A percentile compares a stretch with the other conserved stretches of the same genome.
These are phyloP conservation scores for Aspergillus carbonarius DNA, from an alignment of 2,329 filamentous ascomycete genomes.

Conservation along the genomic window DNA sequence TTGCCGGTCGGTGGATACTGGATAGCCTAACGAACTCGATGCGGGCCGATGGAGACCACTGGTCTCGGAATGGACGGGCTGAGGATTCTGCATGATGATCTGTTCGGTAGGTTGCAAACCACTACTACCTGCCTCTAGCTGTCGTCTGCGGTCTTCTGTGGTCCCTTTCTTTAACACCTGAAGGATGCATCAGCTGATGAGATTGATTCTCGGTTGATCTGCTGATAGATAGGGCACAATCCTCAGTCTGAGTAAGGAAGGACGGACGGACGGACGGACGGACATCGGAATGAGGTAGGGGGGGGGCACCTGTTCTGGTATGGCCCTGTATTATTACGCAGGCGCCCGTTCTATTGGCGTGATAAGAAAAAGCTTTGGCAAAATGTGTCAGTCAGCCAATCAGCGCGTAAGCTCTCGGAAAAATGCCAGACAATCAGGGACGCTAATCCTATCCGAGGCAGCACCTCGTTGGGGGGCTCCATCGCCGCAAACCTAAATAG, in stretches of 20 bases:
- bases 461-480: no score
- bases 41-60: not conserved
- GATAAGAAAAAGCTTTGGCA: not conserved
- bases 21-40: not conserved
- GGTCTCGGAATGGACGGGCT: not conserved
- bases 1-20: not conserved
- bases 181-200: not conserved
- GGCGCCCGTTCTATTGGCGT: not conserved
- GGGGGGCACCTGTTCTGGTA: no score
- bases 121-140: no score
- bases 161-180: not conserved
- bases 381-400: not conserved
- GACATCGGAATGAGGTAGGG: no score
- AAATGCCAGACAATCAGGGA: not conserved
- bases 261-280: not conserved
- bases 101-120: not conserved
- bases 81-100: slow-evolving; percentile 20
- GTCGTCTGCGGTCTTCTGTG: not conserved
- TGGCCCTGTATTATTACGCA: not conserved
- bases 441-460: not conserved
- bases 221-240: not conserved
- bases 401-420: not conserved
- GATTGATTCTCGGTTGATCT: not conserved
- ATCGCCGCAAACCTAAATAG: not conserved
- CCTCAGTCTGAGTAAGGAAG: not conserved